phyloP scores from a whole-genome alignment of 441 rosid species.

The Macaranga tanarius region DNA sequence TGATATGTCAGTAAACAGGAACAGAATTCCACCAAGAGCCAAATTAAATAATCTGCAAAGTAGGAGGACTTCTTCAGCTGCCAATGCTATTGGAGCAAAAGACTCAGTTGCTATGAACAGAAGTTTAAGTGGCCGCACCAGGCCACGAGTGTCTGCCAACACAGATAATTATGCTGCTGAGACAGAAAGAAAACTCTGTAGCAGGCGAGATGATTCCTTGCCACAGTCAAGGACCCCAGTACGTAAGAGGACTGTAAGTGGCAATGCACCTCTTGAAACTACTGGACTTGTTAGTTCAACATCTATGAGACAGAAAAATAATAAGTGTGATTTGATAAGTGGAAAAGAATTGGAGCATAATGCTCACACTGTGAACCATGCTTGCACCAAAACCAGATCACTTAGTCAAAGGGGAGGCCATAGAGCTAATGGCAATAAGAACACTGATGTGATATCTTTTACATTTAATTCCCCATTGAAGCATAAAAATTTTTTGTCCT shows the following conservation, averaged over 20 bases:
- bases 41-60: slow-evolving; percentile 36
- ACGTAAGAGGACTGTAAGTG: slow-evolving; percentile 52
- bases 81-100: slow-evolving; percentile 42
- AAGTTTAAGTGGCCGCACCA: slow-evolving; percentile 44
- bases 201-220: slow-evolving; percentile 42
- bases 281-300: slow-evolving; percentile 33
- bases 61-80: slow-evolving; percentile 43
- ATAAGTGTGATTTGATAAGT: slow-evolving; percentile 21
- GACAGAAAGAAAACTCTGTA: slow-evolving; percentile 36
- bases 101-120: slow-evolving; percentile 60
- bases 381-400: slow-evolving; percentile 27
- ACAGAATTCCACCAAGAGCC: slow-evolving; percentile 38
- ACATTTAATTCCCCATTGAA: slow-evolving; percentile 48
- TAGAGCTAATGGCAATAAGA: slow-evolving; percentile 34
- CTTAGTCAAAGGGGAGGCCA: slow-evolving; percentile 24
- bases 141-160: slow-evolving; percentile 36
- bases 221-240: slow-evolving; percentile 41
- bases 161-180: slow-evolving; percentile 33
- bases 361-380: slow-evolving; percentile 18
- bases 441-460: slow-evolving; percentile 37
- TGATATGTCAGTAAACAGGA: slow-evolving; percentile 33
- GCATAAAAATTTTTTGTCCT: slow-evolving; percentile 29
- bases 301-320: slow-evolving; percentile 31
- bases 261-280: slow-evolving; percentile 42
- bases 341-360: slow-evolving; percentile 29